Conservation (phyloP, 1,139 yeast genomes). For the Meyerozyma guilliermondii region DNA sequence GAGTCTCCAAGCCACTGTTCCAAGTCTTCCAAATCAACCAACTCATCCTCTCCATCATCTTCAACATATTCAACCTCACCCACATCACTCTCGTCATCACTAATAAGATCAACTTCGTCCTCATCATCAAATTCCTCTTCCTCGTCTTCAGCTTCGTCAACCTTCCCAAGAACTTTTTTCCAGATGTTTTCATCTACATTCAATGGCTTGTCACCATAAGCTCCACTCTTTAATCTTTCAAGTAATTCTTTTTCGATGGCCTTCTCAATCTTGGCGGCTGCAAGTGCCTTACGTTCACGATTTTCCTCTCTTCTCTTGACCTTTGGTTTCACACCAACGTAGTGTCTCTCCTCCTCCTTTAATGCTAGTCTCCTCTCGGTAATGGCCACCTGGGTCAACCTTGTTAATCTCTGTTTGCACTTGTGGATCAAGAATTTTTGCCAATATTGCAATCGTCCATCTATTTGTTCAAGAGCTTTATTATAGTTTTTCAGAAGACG, state of each 20-base stretch:
- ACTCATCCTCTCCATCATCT: conserved; percentile 73
- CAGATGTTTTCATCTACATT: conserved; percentile 94
- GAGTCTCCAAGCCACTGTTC: conserved; percentile 85
- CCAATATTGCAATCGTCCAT: conserved; percentile 86
- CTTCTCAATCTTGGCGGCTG: conserved; percentile 95
- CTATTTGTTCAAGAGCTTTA: conserved; percentile 83
- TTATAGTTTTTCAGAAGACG: conserved; percentile 83
- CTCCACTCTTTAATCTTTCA: conserved; percentile 94
- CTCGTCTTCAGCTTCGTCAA: conserved; percentile 52
- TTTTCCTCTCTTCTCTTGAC: conserved; percentile 91
- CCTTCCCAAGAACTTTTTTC: conserved; percentile 85
- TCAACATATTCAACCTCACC: conserved; percentile 84
- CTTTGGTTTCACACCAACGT: conserved; percentile 88
- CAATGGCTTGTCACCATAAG: conserved; percentile 95
- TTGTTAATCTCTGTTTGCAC: conserved; percentile 91
- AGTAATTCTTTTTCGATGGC: conserved; percentile 92
- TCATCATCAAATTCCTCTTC: conserved; percentile 55
- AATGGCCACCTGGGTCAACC: conserved; percentile 91
- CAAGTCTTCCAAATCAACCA: conserved; percentile 86
- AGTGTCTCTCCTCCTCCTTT: conserved; percentile 86
- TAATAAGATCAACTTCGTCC: conserved; percentile 55
- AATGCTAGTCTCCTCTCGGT: conserved; percentile 93
- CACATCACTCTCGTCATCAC: conserved; percentile 59
- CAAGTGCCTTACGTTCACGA: conserved; percentile 92
- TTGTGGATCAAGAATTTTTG: conserved; percentile 85